Evolutionary conservation across 768 basidiomycete species (phyloP), one percentile per base, ranked within the genome.

Genomic region (Pulveroboletus ravenelii): DNA sequence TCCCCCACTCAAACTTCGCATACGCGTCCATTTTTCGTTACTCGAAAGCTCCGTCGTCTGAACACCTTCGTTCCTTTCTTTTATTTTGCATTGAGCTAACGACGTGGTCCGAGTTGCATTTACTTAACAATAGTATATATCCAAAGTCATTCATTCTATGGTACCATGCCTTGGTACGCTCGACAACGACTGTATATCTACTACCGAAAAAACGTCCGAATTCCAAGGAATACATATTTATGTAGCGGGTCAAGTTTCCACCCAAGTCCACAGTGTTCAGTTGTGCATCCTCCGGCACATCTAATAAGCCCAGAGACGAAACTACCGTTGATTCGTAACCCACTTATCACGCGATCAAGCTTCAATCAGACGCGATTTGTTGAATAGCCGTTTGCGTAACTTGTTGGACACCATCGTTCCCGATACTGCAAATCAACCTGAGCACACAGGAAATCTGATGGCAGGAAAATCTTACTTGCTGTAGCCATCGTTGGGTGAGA

Each of bases 401-500:
- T 47, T 64, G 57, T 41, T 74, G 62, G 43, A 69, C 61, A 25
- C 50, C 57, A 53, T 70, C 46, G 18, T 65, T 64, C 29, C 57
- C 55, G 13, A 47, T 61, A 10, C 74, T 74, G 48, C 31, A 35
- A 45, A 60, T 27, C 34, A 50, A 39, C 35, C 15, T 61, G 18
- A 55, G 50, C 37, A 27, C 42, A 31, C 12, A 20, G 6, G 36
- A 45, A 6, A 10, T 23, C n/a, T 32, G 6, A 18, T 46, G n/a
- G 42, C 13, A 32, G 35, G 20, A 46, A 53, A 50, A 43, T 18
- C 70, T 36, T 37, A 70, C 68, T 45, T 70, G 34, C 72, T 71
- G 59, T 85, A 85, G 62, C 84, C 84, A 65, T 86, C 84, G 49
- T 82, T 80, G 25, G 84, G 84, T 3, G 82, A 80, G n/a, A 71